phyloP scores from a whole-genome alignment of 106 monocot genomes.

The Iris macrosiphon region DNA sequence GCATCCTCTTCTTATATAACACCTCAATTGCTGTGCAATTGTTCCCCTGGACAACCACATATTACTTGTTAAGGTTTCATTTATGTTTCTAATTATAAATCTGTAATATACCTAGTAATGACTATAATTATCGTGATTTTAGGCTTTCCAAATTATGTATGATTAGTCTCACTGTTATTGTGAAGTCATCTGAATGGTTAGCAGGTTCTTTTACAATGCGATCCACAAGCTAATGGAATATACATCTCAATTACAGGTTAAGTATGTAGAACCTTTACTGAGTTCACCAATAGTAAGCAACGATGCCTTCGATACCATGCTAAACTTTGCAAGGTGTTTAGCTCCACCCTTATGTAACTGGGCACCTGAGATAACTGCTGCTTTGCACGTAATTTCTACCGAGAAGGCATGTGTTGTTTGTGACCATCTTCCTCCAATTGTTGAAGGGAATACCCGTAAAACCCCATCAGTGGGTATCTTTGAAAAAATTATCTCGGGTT shows the following conservation, averaged over 20 bases:
- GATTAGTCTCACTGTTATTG: no score
- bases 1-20: no score
- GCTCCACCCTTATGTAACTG: constrained; percentile 84
- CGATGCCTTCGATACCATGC: constrained; percentile 73
- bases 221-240: background rate
- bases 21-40: no score
- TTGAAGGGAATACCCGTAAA: constrained; percentile 28
- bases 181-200: background rate
- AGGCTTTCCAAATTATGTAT: no score
- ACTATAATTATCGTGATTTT: no score
- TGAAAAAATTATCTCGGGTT: constrained; percentile 58
- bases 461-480: constrained; percentile 43
- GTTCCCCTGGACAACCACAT: no score
- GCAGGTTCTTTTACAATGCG: background rate
- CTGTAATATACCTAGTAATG: no score
- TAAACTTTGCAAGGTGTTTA: constrained; percentile 68
- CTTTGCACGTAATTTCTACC: constrained; percentile 50
- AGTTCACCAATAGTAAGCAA: constrained; percentile 69
- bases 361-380: constrained; percentile 85
- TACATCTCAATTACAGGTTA: constrained; percentile 54
- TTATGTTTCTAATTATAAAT: no score
- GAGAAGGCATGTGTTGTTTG: constrained; percentile 27
- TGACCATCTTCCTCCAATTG: constrained; percentile 37
- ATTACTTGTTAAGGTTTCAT: no score
- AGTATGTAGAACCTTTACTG: constrained; percentile 71